A percentile compares a stretch with the other conserved stretches of the same genome.
These are phyloP conservation scores for Parascedosporium putredinis DNA, from an alignment of 2,329 filamentous ascomycete species.

Conservation along the genomic window DNA sequence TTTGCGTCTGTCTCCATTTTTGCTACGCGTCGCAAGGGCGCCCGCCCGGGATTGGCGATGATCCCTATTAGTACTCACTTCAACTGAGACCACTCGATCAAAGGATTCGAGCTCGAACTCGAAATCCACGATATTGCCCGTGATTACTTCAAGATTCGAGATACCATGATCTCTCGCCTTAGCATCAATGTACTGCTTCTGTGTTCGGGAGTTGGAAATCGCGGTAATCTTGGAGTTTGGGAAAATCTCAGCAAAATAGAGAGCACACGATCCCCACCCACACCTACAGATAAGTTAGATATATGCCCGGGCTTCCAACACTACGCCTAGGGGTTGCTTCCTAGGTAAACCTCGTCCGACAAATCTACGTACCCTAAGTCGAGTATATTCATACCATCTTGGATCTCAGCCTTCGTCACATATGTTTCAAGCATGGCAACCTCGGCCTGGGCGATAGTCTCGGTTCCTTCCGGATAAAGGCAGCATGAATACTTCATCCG, in stretches of 20 bases:
- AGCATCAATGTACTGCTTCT: slow-evolving; percentile 56
- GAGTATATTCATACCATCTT: slow-evolving; percentile 50
- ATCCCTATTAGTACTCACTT: slow-evolving; percentile 19
- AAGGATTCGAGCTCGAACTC: slow-evolving; percentile 48
- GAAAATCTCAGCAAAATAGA: slow-evolving; percentile 56
- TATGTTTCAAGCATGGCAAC: slow-evolving; percentile 55
- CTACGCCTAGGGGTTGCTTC: too few relatives aligned
- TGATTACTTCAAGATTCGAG: slow-evolving; percentile 52
- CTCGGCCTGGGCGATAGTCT: slow-evolving; percentile 57
- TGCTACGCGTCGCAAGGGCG: too few relatives aligned
- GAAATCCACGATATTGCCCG: slow-evolving; percentile 50
- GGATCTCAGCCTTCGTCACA: slow-evolving; percentile 46
- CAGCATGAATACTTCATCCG: slow-evolving; percentile 65
- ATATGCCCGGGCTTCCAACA: neutral
- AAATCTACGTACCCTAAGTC: slow-evolving; percentile 47
- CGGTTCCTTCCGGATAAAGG: slow-evolving; percentile 50
- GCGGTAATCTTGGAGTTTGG: slow-evolving; percentile 52
- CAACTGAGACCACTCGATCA: slow-evolving; percentile 58
- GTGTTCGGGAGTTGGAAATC: slow-evolving; percentile 60
- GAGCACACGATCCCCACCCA: slow-evolving; percentile 56
- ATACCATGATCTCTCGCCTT: slow-evolving; percentile 46
- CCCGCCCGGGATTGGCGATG: too few relatives aligned
- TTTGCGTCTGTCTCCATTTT: too few relatives aligned
- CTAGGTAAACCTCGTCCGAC: too few relatives aligned
- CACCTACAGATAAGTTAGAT: neutral